Percentiles rank a stretch among this genome's conserved stretches.
Conservation (phyloP, 768 basidiomycete genomes). For the Pleurotus djamor region DNA sequence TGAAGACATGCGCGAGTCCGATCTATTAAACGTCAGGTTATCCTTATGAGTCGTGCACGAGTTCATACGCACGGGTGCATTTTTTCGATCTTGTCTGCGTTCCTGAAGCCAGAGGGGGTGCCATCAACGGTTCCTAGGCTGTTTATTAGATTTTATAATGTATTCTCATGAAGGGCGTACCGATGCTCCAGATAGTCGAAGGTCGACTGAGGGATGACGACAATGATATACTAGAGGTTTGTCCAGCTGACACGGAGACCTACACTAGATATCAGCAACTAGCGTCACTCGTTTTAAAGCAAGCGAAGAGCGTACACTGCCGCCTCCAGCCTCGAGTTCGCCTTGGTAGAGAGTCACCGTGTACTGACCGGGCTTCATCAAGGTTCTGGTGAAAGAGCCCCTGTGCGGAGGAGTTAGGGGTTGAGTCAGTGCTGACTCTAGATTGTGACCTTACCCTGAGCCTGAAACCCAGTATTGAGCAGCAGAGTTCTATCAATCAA, state of each 20-base stretch:
- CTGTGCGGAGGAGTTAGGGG: slow-evolving; percentile 14
- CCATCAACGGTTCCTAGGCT: slow-evolving; percentile 39
- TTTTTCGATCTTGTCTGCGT: slow-evolving; percentile 46
- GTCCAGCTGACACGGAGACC: slow-evolving; percentile 33
- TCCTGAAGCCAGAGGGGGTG: slow-evolving; percentile 43
- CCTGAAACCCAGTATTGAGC: slow-evolving; percentile 46
- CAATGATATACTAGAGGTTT: slow-evolving; percentile 30
- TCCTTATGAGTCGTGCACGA: not conserved
- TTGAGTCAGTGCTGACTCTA: not conserved
- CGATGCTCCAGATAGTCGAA: slow-evolving; percentile 41
- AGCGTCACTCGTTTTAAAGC: not conserved
- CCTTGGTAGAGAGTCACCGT: slow-evolving; percentile 42
- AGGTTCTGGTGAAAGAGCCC: slow-evolving; percentile 38
- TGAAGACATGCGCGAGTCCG: slow-evolving; percentile 41
- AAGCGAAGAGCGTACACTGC: slow-evolving; percentile 22
- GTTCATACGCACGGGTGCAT: slow-evolving; percentile 40
- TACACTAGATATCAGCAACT: not conserved
- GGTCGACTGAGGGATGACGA: slow-evolving; percentile 28
- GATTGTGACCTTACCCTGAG: slow-evolving; percentile 25
- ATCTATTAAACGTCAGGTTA: slow-evolving; percentile 18
- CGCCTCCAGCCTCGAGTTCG: slow-evolving; percentile 42
- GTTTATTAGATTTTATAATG: too few species aligned
- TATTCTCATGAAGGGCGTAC: slow-evolving; percentile 12
- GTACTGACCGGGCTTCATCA: slow-evolving; percentile 50
- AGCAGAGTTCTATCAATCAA: slow-evolving; percentile 29